Evolutionary conservation across 2,329 filamentous ascomycete genomes (phyloP), one percentile per base, ranked within the genome.

Genomic region (Aaosphaeria pasadenensis): DNA sequence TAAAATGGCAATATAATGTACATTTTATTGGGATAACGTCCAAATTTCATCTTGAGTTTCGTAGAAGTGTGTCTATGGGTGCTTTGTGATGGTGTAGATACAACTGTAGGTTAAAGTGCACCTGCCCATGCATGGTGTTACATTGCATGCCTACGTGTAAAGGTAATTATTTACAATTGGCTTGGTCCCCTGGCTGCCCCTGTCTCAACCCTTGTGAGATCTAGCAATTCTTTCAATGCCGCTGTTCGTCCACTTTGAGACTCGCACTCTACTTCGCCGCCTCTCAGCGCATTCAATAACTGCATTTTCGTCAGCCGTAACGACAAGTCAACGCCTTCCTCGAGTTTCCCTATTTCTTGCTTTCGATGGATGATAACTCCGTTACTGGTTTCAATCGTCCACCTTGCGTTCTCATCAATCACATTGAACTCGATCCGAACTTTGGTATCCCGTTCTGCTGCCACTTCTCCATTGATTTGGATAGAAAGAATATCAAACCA

Each of bases 391-490:
- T 36, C 33, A 9, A 36, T 13, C 13, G 33, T 36, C 33, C 33
- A 36, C 35, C 11, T 45, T n/a, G 11, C 31, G 30, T 30, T 39
- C 29, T 38, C 33, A 2, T 30, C 43, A 2, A 9, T 30, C 5
- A 28, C 43, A 3, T 38, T 39, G 29, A 45, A 45, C 5, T 39
- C 43, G 13, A 45, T 24, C 24, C 13, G 32, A 17, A 45, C 28
- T 30, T 29, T 13, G n/a, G 32, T 31, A 2, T 44, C 11, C 24
- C n/a, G 17, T 11, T 39, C 35, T 6, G 45, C 46, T 5, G 46
- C 46, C 13, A 5, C 13, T 39, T 35, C 42, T 29, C 47, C 43
- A 35, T 49, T 36, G 11, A 49, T n/a, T 24, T 46, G 47, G 2
- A 46, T 24, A 1, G 43, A 46, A 5, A 49, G 24, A 13, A 42